Conservation (phyloP, 2,329 filamentous ascomycete species). For the Coniella vitis region DNA sequence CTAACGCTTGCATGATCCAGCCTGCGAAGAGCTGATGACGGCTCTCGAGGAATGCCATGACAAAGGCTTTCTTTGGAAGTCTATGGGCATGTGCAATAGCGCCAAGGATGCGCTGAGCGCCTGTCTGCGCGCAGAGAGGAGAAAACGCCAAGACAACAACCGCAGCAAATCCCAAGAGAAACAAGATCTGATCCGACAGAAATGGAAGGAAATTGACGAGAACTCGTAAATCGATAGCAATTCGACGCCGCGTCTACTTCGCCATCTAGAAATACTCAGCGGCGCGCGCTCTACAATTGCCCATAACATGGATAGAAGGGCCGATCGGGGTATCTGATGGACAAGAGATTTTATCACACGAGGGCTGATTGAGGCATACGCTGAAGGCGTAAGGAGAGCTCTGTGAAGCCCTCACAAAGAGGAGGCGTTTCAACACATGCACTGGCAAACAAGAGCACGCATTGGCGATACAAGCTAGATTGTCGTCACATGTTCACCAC, state of each 20-base stretch:
- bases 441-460: neutral
- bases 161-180: slow-evolving; percentile 63
- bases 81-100: slow-evolving; percentile 81
- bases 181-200: slow-evolving; percentile 65
- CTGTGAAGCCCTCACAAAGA: too few relatives aligned
- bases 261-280: neutral
- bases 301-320: neutral
- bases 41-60: slow-evolving; percentile 95
- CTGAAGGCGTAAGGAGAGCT: too few relatives aligned
- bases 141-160: slow-evolving; percentile 72
- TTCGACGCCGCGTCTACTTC: slow-evolving; percentile 21
- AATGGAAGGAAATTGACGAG: slow-evolving; percentile 72
- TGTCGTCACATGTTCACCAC: neutral
- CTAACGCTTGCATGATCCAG: slow-evolving; percentile 38
- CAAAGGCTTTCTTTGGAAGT: slow-evolving; percentile 85
- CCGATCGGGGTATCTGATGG: too few relatives aligned
- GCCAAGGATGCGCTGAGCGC: slow-evolving; percentile 77
- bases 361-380: too few relatives aligned
- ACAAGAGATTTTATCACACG: too few relatives aligned
- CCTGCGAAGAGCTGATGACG: slow-evolving; percentile 89
- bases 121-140: slow-evolving; percentile 75
- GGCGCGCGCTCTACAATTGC: neutral
- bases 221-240: slow-evolving; percentile 49
- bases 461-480: neutral
- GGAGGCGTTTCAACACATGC: too few relatives aligned